phyloP scores from a whole-genome alignment of 2,329 filamentous ascomycete genomes.

The Talaromyces sp. region DNA sequence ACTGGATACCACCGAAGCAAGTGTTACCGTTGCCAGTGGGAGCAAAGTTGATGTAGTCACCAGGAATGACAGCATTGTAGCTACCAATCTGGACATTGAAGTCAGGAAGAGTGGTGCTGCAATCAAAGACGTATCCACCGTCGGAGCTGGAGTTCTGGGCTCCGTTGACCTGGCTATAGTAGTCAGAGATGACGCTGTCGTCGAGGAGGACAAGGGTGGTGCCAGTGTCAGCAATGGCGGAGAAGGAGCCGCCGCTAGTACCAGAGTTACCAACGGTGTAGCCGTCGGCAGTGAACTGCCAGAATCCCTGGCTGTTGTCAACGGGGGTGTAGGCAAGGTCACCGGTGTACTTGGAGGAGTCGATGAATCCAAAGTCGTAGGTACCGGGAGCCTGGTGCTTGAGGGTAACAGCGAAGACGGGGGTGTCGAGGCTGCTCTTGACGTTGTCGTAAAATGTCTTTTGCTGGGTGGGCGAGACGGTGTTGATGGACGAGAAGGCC shows the following conservation, averaged over 20 bases:
- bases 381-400: constrained; percentile 16
- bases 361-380: constrained; percentile 20
- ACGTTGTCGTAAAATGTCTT: constrained; percentile 62
- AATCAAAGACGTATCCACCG: constrained; percentile 57
- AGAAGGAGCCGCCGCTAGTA: constrained; percentile 42
- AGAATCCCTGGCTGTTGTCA: constrained; percentile 59
- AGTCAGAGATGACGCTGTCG: constrained; percentile 51
- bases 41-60: constrained; percentile 54
- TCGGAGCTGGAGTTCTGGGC: constrained; percentile 36
- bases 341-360: constrained; percentile 16
- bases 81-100: constrained; percentile 53
- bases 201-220: constrained; percentile 64
- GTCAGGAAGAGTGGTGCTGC: constrained; percentile 51
- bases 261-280: constrained; percentile 52
- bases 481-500: constrained; percentile 60
- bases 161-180: constrained; percentile 58
- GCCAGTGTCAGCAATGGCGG: constrained; percentile 66
- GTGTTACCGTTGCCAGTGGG: constrained; percentile 34
- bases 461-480: constrained; percentile 33
- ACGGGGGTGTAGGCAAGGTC: constrained; percentile 10
- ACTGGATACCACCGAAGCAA: constrained; percentile 78
- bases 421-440: constrained; percentile 45
- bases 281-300: constrained; percentile 57
- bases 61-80: constrained; percentile 51
- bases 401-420: constrained; percentile 18